Evolutionary conservation across 2,329 filamentous ascomycete genomes (phyloP), one percentile per base, ranked within the genome.

Genomic region (Fusarium euwallaceae): DNA sequence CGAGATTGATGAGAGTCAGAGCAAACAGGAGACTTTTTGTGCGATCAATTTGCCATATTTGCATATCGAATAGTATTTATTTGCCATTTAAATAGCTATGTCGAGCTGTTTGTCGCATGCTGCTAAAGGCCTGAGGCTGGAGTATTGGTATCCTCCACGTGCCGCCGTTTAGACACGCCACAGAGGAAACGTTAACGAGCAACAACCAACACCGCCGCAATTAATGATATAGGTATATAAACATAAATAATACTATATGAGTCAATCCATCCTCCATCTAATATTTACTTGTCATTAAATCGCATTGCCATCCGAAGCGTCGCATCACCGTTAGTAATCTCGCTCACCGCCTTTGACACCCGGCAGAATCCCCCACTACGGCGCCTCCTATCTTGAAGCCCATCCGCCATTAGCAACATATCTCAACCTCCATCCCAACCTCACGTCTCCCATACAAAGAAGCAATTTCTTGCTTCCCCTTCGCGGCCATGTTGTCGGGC

Each of bases 401-500:
- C 62, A 36, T 59, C 63, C 51, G 32, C 45, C 58, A 62, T 48
- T 61, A 53, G 58, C 66, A 68, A 36, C 62, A n/a, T n/a, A n/a
- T n/a, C n/a, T n/a, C n/a, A n/a, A n/a, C n/a, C n/a, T n/a, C n/a
- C n/a, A n/a, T n/a, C n/a, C n/a, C n/a, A n/a, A n/a, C n/a, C n/a
- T n/a, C n/a, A n/a, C n/a, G n/a, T n/a, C n/a, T n/a, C n/a, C n/a
- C n/a, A n/a, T n/a, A n/a, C n/a, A n/a, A n/a, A n/a, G 58, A 34
- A 39, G 48, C 56, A 29, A 36, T 48, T 39, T 7, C 41, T 32
- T 37, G 39, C 61, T 43, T 63, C 66, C 17, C 34, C 34, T 32
- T 65, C 77, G 78, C 76, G 86, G 92, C 80, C 74, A 99, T 99
- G 97, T 89, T 99, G 78, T 98, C 96, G 78, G 97, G 97, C 70